phyloP scores from a whole-genome alignment of 768 basidiomycete species.

The Boletus edulis region DNA sequence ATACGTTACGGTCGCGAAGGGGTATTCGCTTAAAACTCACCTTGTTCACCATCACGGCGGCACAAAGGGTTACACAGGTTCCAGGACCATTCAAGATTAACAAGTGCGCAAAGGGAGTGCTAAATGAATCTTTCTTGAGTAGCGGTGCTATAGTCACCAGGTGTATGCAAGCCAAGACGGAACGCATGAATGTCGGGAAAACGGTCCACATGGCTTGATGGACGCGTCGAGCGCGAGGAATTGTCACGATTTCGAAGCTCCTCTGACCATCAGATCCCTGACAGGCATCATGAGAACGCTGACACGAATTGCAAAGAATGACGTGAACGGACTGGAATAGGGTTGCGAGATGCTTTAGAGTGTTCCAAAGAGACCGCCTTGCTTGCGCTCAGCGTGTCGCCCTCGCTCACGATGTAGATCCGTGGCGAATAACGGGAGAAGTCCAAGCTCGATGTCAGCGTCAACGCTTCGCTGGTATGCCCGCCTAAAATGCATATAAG shows the following conservation, averaged over 20 bases:
- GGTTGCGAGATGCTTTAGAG: constrained; percentile 12
- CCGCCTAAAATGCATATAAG: constrained; percentile 59
- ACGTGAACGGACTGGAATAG: constrained; percentile 14
- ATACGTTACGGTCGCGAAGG: constrained; percentile 6
- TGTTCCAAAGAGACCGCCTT: constrained; percentile 70
- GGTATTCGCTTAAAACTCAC: constrained; percentile 39
- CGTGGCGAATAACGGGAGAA: constrained; percentile 72
- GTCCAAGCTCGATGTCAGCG: constrained; percentile 69
- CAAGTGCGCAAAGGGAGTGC: constrained; percentile 58
- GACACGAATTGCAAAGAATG: background rate
- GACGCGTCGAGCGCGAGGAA: constrained; percentile 87
- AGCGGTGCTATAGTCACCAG: constrained; percentile 57
- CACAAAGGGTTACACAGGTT: constrained; percentile 80
- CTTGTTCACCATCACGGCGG: constrained; percentile 67
- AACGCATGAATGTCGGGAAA: constrained; percentile 58
- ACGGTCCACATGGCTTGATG: constrained; percentile 77
- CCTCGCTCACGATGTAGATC: constrained; percentile 78
- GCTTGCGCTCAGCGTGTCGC: constrained; percentile 72
- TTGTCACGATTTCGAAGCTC: constrained; percentile 52
- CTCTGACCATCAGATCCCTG: constrained; percentile 2
- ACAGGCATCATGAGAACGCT: constrained; percentile 8
- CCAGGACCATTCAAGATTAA: constrained; percentile 94
- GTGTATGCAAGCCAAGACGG: constrained; percentile 61
- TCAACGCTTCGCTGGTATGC: constrained; percentile 86
- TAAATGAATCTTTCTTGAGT: constrained; percentile 16